Percentiles rank a stretch among this genome's conserved stretches.
These are phyloP conservation scores for Sarocladiaceae sp. DNA, from an alignment of 2,329 filamentous ascomycete species.

Conservation along the genomic window DNA sequence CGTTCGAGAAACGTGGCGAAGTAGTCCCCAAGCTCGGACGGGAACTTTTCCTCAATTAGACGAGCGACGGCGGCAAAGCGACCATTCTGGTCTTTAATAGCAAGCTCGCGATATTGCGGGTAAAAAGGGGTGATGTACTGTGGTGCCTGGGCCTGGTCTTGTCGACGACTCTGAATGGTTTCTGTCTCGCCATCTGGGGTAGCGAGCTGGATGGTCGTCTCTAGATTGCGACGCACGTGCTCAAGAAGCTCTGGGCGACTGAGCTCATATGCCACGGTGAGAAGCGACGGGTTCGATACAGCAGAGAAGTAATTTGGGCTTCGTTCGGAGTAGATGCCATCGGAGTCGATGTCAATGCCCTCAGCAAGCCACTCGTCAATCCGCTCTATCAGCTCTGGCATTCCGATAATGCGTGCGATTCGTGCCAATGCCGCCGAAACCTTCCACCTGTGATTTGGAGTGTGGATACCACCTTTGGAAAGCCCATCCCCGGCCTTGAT, in stretches of 20 bases:
- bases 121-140: conserved; percentile 15
- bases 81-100: conserved; percentile 14
- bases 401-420: conserved; percentile 13
- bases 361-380: conserved; percentile 17
- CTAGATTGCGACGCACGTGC: conserved; percentile 16
- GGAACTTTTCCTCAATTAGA: conserved; percentile 13
- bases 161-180: conserved; percentile 16
- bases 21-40: conserved; percentile 14
- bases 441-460: conserved; percentile 18
- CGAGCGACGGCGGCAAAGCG: conserved; percentile 16
- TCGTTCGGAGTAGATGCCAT: conserved; percentile 18
- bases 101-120: conserved; percentile 16
- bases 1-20: conserved; percentile 15
- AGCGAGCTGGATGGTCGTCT: conserved; percentile 15
- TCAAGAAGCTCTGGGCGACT: conserved; percentile 13
- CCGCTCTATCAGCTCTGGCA: conserved; percentile 10
- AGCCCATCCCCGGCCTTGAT: conserved; percentile 14
- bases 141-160: conserved; percentile 15
- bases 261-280: conserved; percentile 16
- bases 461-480: conserved; percentile 16
- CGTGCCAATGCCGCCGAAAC: conserved; percentile 16
- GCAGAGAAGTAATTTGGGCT: conserved; percentile 16
- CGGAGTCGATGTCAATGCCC: conserved; percentile 17
- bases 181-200: conserved; percentile 16
- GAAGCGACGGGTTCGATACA: conserved; percentile 16